Evolutionary conservation across 1,284 basidiomycete species (phyloP).

Genomic region (Psilocybe mexicana): DNA sequence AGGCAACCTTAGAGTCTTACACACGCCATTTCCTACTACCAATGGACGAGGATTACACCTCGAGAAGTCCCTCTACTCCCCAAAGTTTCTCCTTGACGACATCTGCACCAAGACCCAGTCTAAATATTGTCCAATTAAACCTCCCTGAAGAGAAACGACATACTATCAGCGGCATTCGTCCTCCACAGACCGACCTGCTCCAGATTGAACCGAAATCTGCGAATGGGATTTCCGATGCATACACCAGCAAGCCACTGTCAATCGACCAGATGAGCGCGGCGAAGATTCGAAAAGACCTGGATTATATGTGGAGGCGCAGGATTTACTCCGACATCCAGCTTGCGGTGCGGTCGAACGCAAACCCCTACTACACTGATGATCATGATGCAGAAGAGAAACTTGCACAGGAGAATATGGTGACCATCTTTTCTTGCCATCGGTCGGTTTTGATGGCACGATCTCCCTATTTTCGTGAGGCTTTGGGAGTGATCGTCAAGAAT

Average conservation of each 20-base stretch:
- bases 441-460: not conserved
- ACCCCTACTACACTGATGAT: not conserved
- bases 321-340: not conserved
- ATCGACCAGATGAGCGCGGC: not conserved
- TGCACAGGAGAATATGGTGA: not conserved
- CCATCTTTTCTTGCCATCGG: not conserved
- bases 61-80: too few relatives aligned
- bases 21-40: too few relatives aligned
- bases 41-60: too few relatives aligned
- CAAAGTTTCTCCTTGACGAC: too few relatives aligned
- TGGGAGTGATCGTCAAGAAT: not conserved
- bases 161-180: too few relatives aligned
- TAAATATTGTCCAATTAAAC: too few relatives aligned
- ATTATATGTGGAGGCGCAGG: not conserved
- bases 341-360: not conserved
- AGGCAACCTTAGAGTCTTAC: too few relatives aligned
- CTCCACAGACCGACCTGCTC: too few relatives aligned
- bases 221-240: not conserved
- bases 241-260: not conserved
- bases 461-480: not conserved
- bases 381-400: not conserved
- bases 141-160: too few relatives aligned
- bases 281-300: not conserved
- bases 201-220: too few relatives aligned
- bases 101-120: too few relatives aligned